Evolutionary conservation across 1,284 basidiomycete genomes (phyloP), one percentile per base, ranked within the genome.

Genomic region (Rhodotorula mucilaginosa): DNA sequence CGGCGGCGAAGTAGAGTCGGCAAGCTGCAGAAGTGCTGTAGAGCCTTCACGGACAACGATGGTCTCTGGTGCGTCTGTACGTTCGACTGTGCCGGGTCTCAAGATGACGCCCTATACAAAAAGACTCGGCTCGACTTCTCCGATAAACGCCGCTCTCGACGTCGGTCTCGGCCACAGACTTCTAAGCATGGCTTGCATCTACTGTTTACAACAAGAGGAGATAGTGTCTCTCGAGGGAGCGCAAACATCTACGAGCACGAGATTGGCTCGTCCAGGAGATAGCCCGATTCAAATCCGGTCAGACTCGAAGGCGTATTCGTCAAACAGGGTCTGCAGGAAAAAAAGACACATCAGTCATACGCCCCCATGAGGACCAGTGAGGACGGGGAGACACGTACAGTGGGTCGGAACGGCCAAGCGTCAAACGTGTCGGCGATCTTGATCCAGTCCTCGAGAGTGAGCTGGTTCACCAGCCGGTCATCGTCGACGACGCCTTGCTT

Each of bases 401-500:
- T 4, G 23, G 74, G 71, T 21, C 67, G 54, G 68, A 76, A 76
- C 10, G 73, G 67, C 75, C 75, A 76, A 5, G 64, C 64, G 29
- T 70, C 65, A 49, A 73, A 76, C 12, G 61, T 60, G 58, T 76
- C 51, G 48, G 71, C 69, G 26, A 76, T 62, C 2, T 70, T 58
- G 51, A 67, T 39, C 75, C 75, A 76, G 18, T 76, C 61, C 10
- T 68, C 49, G 26, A 70, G 49, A 4, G 62, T 58, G 26, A 76
- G 52, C 34, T 71, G n/a, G 23, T 39, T 66, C 21, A 75, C 73
- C 23, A 52, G 29, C 56, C 64, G 67, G n/a, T 56, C 23, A 13
- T 29, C 21, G 5, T 63, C 47, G 23, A 56, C 66, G 7, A 73
- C n/a, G 2, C 71, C 75, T 13, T 57, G 59, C 34, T 59, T 44